Conservation (phyloP, 2,329 filamentous ascomycete genomes). For the Xylariaceae sp. region DNA sequence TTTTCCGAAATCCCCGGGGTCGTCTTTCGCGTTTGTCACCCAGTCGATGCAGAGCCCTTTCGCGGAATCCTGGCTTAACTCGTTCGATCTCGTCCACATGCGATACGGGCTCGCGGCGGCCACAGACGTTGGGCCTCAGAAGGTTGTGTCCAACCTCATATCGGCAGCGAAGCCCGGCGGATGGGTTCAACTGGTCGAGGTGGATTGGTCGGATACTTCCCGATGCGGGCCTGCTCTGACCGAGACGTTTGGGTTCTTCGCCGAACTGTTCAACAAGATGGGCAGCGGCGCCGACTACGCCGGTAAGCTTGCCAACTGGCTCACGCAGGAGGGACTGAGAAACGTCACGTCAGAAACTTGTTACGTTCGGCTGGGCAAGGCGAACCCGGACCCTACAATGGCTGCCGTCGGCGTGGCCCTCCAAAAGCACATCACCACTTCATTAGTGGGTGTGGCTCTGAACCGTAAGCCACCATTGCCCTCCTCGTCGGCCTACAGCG, state of each 20-base stretch:
- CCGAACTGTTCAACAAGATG: background rate
- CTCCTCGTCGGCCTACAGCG: no score
- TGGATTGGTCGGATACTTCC: no score
- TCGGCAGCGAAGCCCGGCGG: background rate
- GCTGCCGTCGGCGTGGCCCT: background rate
- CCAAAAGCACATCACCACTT: background rate
- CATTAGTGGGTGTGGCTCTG: background rate
- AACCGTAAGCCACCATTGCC: background rate
- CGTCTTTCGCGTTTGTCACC: background rate
- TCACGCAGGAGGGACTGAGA: background rate
- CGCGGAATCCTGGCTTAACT: background rate
- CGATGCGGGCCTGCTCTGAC: background rate
- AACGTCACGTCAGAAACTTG: background rate
- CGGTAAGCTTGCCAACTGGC: background rate
- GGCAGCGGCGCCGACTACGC: background rate
- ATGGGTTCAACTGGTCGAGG: background rate
- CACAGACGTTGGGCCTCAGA: background rate
- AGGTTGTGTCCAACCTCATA: background rate
- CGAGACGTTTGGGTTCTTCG: background rate
- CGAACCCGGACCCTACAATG: background rate
- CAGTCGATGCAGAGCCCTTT: background rate
- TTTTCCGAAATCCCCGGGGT: background rate
- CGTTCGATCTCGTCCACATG: background rate
- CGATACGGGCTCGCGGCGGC: background rate
- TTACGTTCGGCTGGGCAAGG: background rate